A percentile compares a stretch with the other conserved stretches of the same genome.
Evolutionary conservation across 768 basidiomycete genomes (phyloP).

Genomic region (Fomitopsis serialis): DNA sequence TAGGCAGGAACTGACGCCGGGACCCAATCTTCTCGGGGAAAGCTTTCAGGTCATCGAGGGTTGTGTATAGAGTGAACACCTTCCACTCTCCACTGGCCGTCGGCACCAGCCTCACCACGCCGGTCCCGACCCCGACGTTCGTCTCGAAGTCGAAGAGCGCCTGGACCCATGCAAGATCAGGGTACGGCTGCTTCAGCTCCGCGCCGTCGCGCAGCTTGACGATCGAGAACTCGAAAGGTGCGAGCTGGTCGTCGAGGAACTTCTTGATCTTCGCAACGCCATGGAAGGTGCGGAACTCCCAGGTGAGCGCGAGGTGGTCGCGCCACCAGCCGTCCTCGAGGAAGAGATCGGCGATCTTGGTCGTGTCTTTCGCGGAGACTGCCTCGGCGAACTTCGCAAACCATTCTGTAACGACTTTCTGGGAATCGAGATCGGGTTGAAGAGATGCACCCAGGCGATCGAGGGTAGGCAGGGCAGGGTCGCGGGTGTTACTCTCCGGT

Average conservation of each 20-base stretch:
- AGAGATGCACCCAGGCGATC: conserved; percentile 18
- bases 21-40: conserved; percentile 36
- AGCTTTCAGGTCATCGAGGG: conserved; percentile 44
- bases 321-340: conserved; percentile 28
- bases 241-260: conserved; percentile 23
- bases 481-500: not conserved
- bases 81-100: conserved; percentile 38
- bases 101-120: conserved; percentile 44
- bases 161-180: conserved; percentile 24
- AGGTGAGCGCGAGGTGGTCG: conserved; percentile 31
- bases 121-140: conserved; percentile 27
- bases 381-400: conserved; percentile 32
- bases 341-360: conserved; percentile 29
- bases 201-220: conserved; percentile 13
- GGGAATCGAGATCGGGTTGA: conserved; percentile 29
- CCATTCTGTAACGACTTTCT: conserved; percentile 35
- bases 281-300: conserved; percentile 35
- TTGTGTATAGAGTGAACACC: conserved; percentile 43
- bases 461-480: conserved; percentile 22
- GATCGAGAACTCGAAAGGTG: conserved; percentile 7
- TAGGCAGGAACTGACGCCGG: conserved; percentile 26
- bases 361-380: conserved; percentile 28
- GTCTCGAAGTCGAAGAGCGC: conserved; percentile 38
- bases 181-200: conserved; percentile 14
- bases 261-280: conserved; percentile 22